Evolutionary conservation across 805 yeast genomes (phyloP), one percentile per base, ranked within the genome.

Genomic region (Zygosaccharomyces lentus): DNA sequence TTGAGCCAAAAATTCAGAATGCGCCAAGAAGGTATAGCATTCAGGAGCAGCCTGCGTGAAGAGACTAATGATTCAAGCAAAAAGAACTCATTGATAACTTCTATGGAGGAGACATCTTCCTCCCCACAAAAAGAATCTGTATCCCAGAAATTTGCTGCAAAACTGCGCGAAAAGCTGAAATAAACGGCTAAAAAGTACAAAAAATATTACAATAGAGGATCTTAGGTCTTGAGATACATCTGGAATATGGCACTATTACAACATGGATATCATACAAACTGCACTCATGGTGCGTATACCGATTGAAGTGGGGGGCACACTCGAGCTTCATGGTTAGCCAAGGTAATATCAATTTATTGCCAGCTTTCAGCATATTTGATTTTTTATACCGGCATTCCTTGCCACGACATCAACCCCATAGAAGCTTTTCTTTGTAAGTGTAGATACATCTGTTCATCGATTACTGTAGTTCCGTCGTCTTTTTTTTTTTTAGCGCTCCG

Each of bases 331-430:
- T 27, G 30, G 36, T 40, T 13, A 37, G 50, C 30, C 36, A 37
- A 6, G 17, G 25, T 10, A 35, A 39, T 25, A 31, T 40, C n/a
- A 37, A 41, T 32, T 7, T 42, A 9, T 24, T 64, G 19, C 69
- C 69, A 0, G 55, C 57, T 10, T 70, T 68, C 59, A 68, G 69
- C 42, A 53, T 69, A 69, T 46, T 32, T 65, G 32, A 45, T 19
- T 67, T 5, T 68, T 59, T 48, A 34, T 70, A 15, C 70, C 73
- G 2, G 49, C 62, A 8, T 52, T 63, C 54, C 23, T 67, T 13
- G 3, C 9, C 34, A 21, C 23, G 24, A 16, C 8, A 10, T 13
- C 8, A 30, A n/a, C 32, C 32, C 32, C 32, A 29, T 19, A 19
- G 21, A 29, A 29, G 8, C 8, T 12, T 7, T 7, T 12, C 7